Percentiles rank a stretch among this genome's conserved stretches.
Conservation (phyloP, 352 stramenopile species). For the Pythium dissotocum region DNA sequence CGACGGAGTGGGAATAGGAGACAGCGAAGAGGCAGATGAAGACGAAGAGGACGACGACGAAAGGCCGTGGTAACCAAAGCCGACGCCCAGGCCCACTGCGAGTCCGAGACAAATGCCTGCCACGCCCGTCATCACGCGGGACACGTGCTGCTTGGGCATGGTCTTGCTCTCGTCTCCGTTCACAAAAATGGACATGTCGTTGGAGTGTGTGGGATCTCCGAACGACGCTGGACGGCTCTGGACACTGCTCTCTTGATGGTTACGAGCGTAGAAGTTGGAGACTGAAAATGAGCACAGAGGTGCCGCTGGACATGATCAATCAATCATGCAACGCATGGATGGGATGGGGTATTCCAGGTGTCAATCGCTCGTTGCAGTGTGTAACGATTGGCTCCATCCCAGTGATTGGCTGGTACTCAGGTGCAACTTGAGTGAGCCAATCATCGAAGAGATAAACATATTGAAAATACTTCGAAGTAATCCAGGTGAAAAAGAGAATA, state of each 20-base stretch:
- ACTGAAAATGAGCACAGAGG: not conserved
- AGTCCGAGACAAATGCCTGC: not conserved
- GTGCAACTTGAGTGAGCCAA: not conserved
- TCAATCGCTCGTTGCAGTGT: not conserved
- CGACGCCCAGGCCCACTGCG: not conserved
- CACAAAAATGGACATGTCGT: not conserved
- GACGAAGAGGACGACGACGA: not conserved
- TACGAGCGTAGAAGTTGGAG: not conserved
- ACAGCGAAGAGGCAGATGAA: not conserved
- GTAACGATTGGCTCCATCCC: not conserved
- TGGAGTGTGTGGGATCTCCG: too few species aligned
- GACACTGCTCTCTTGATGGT: not conserved
- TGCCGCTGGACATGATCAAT: not conserved
- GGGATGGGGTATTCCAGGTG: not conserved
- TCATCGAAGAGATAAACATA: not conserved
- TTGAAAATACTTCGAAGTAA: not conserved
- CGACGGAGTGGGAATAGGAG: not conserved
- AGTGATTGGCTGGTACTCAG: not conserved
- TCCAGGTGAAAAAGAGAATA: too few species aligned
- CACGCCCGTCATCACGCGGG: not conserved
- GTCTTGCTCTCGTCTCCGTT: not conserved
- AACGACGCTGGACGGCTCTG: too few species aligned
- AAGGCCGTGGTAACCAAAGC: not conserved
- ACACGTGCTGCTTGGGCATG: not conserved
- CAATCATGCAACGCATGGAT: not conserved